Evolutionary conservation across 2,329 filamentous ascomycete species (phyloP).

Genomic region (Alternaria angustiovoidea): DNA sequence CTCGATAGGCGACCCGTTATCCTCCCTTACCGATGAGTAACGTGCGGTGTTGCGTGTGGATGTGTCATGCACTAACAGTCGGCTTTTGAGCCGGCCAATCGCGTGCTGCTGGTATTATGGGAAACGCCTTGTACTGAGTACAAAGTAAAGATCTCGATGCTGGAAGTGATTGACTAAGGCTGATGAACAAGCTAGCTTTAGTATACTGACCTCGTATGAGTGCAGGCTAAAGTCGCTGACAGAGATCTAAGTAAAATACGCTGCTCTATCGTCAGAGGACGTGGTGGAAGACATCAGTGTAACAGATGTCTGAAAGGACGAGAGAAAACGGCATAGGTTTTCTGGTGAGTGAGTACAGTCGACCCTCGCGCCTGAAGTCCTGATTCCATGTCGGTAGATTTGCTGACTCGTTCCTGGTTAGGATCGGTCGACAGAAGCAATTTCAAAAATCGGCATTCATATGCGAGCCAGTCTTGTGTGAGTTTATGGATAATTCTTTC

Average conservation of each 20-base stretch:
- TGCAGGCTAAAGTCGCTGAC: background rate
- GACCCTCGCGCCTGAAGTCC: background rate
- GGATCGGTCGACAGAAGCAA: background rate
- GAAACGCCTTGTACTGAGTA: background rate
- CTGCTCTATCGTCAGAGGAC: background rate
- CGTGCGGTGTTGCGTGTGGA: background rate
- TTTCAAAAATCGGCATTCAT: background rate
- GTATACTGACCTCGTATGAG: background rate
- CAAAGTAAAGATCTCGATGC: background rate
- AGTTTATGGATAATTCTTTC: background rate
- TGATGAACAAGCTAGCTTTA: background rate
- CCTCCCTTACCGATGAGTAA: background rate
- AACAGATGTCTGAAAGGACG: background rate
- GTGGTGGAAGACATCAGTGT: background rate
- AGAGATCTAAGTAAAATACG: background rate
- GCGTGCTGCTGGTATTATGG: background rate
- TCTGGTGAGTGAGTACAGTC: background rate
- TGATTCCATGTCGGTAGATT: background rate
- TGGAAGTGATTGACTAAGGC: background rate
- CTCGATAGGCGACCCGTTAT: conserved; percentile 3
- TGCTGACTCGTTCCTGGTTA: background rate
- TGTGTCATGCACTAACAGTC: background rate
- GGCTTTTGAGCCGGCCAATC: background rate
- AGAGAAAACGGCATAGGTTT: background rate
- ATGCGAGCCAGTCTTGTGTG: background rate